Conservation (phyloP, 495 filamentous ascomycete genomes). For the Durotheca rogersii region DNA sequence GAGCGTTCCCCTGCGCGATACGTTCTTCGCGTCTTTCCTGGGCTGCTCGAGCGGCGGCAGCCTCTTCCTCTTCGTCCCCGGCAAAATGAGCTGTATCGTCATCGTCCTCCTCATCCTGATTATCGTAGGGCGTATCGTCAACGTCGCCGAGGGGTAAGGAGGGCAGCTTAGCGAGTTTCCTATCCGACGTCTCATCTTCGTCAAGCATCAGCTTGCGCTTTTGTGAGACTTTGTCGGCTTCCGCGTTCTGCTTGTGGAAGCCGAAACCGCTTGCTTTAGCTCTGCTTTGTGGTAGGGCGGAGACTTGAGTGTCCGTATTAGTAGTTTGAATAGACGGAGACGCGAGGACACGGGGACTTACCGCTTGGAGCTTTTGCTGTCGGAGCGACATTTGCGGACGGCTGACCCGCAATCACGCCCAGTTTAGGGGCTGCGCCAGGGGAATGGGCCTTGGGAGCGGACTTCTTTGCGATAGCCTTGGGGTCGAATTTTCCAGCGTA, state of each 20-base stretch:
- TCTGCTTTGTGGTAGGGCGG: slow-evolving; percentile 59
- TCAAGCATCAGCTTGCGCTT: slow-evolving; percentile 80
- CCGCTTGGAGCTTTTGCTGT: slow-evolving; percentile 24
- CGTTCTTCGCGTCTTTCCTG: slow-evolving; percentile 53
- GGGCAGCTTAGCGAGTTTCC: slow-evolving; percentile 85
- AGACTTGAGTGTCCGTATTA: slow-evolving; percentile 38
- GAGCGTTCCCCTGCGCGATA: slow-evolving; percentile 50
- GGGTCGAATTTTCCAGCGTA: slow-evolving; percentile 87
- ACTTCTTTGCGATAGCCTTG: slow-evolving; percentile 78
- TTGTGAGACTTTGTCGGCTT: slow-evolving; percentile 64
- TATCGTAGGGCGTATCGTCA: slow-evolving; percentile 57
- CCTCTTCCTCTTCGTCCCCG: slow-evolving; percentile 82
- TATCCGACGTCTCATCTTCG: slow-evolving; percentile 81
- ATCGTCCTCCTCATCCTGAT: slow-evolving; percentile 62
- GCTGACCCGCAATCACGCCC: slow-evolving; percentile 36
- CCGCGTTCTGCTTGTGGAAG: slow-evolving; percentile 65
- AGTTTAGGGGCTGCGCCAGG: slow-evolving; percentile 41
- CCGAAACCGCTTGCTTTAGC: slow-evolving; percentile 83
- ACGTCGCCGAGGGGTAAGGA: slow-evolving; percentile 67
- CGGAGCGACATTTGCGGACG: slow-evolving; percentile 22
- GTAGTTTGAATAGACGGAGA: background rate
- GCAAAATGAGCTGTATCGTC: slow-evolving; percentile 75
- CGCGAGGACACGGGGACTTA: slow-evolving; percentile 20
- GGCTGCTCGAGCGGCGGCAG: slow-evolving; percentile 76
- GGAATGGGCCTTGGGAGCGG: slow-evolving; percentile 57